Percentiles rank a stretch among this genome's conserved stretches.
Evolutionary conservation across 2,329 filamentous ascomycete genomes (phyloP).

Genomic region (Geosmithia flava): DNA sequence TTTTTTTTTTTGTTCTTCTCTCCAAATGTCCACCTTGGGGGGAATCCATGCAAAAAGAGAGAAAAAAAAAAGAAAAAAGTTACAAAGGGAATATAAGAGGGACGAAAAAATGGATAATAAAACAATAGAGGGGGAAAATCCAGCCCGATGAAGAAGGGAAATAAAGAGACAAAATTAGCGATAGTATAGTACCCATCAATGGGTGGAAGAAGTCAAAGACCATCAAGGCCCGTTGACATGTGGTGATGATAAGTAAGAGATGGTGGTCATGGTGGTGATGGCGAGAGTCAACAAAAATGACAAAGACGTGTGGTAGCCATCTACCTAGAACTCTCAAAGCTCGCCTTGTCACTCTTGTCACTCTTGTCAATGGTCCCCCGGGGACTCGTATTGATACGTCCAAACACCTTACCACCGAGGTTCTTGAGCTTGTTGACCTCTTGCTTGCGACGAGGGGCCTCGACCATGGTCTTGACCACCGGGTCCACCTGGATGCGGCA

Average conservation of each 20-base stretch:
- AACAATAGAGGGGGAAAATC: slow-evolving; percentile 3
- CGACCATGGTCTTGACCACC: slow-evolving; percentile 43
- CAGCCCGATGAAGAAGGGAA: slow-evolving; percentile 6
- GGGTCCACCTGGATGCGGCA: slow-evolving; percentile 65
- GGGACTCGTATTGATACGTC: slow-evolving; percentile 37
- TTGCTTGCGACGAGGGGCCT: slow-evolving; percentile 25
- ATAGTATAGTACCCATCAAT: background rate
- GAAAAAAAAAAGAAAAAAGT: slow-evolving; percentile 1
- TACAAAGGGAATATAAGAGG: no score
- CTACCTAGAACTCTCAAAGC: slow-evolving; percentile 23
- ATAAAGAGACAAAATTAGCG: background rate
- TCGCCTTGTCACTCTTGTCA: slow-evolving; percentile 34
- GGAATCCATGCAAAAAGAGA: slow-evolving; percentile 1
- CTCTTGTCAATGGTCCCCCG: slow-evolving; percentile 37
- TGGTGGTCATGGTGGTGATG: background rate
- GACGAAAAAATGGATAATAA: no score
- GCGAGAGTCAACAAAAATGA: background rate
- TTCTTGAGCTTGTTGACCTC: slow-evolving; percentile 42
- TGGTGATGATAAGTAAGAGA: no score
- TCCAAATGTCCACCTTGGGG: no score
- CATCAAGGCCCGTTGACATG: no score
- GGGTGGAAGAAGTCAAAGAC: no score
- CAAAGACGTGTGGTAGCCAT: background rate
- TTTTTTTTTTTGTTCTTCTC: background rate
- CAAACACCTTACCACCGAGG: slow-evolving; percentile 45